Evolutionary conservation across 1,284 basidiomycete species (phyloP).

Genomic region (Peniophora sp.): DNA sequence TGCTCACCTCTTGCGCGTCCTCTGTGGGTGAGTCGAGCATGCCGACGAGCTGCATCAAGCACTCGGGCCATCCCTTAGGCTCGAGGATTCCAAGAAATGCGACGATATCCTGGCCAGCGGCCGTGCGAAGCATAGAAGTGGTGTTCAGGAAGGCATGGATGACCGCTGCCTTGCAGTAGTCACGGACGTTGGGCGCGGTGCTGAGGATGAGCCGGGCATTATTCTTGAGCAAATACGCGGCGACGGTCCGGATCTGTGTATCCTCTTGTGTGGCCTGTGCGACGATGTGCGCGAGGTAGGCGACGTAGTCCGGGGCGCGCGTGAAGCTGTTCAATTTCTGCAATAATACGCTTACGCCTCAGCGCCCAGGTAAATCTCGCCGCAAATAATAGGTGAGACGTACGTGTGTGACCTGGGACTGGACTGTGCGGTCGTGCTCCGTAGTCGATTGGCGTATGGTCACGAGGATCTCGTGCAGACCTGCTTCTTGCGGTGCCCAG

Average conservation of each 20-base stretch:
- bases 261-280: constrained; percentile 77
- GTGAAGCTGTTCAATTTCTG: constrained; percentile 89
- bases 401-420: constrained; percentile 72
- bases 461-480: constrained; percentile 76
- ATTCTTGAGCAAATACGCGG: constrained; percentile 97
- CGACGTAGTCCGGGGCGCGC: constrained; percentile 88
- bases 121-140: constrained; percentile 83
- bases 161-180: constrained; percentile 79
- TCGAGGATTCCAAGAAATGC: constrained; percentile 80
- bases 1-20: constrained; percentile 78
- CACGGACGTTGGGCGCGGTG: constrained; percentile 58
- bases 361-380: constrained; percentile 8
- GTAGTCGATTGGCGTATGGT: constrained; percentile 83
- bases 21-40: constrained; percentile 68
- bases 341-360: constrained; percentile 9
- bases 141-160: constrained; percentile 76
- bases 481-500: constrained; percentile 73
- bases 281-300: constrained; percentile 93
- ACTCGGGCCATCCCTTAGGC: constrained; percentile 90
- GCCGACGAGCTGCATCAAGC: constrained; percentile 74
- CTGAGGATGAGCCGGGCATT: constrained; percentile 70
- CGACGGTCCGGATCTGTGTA: constrained; percentile 88
- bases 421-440: constrained; percentile 56
- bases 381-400: constrained; percentile 20
- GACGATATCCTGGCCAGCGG: constrained; percentile 86